Evolutionary conservation across 257 asterid species (phyloP).

Genomic region (Forsythia suspensa): DNA sequence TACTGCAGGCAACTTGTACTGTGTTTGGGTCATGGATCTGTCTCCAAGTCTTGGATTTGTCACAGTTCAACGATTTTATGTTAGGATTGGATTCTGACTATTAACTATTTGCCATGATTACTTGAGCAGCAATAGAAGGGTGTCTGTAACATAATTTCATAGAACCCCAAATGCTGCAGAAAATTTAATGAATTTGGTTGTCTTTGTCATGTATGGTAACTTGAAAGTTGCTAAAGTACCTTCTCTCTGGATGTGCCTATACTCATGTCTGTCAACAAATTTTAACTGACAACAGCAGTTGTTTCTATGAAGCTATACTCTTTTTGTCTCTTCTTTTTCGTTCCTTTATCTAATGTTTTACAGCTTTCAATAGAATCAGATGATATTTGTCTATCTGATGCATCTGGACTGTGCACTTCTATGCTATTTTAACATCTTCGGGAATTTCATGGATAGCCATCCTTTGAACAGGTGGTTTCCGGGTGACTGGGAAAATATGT

Average conservation of each 20-base stretch:
- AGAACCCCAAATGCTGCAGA: background rate
- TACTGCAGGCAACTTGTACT: background rate
- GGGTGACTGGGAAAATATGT: slow-evolving; percentile 70
- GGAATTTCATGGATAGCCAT: slow-evolving; percentile 19
- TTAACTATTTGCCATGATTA: background rate
- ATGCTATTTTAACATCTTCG: slow-evolving; percentile 6
- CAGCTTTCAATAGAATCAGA: slow-evolving; percentile 2
- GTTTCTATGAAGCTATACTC: background rate
- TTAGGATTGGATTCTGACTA: too few relatives aligned
- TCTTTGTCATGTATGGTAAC: background rate
- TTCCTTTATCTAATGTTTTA: background rate
- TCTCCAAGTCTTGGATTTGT: background rate
- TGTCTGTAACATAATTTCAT: background rate
- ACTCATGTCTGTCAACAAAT: background rate
- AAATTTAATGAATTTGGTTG: background rate
- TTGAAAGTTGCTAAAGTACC: background rate
- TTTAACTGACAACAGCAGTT: background rate
- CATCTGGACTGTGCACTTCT: background rate
- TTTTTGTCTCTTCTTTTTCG: background rate
- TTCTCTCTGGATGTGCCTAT: background rate
- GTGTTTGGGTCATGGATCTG: background rate
- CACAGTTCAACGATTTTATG: background rate
- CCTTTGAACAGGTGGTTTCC: slow-evolving; percentile 64
- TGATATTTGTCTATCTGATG: slow-evolving; percentile 8
- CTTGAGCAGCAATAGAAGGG: background rate